Conservation (phyloP, 2,329 filamentous ascomycete species). For the Amauroascus verrucosus region DNA sequence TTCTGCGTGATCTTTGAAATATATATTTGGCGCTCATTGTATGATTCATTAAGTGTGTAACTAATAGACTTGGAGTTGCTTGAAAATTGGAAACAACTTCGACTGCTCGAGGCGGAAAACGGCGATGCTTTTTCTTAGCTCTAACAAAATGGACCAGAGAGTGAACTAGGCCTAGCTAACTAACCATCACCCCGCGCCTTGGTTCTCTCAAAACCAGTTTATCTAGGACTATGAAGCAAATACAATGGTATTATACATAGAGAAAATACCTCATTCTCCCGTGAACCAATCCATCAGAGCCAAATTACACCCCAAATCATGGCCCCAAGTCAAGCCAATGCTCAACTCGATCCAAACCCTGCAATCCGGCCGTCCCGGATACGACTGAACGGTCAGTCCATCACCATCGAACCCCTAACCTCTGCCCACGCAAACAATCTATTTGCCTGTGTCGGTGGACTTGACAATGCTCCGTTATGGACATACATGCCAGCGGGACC, state of each 20-base stretch:
- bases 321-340: background rate
- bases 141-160: too few species aligned
- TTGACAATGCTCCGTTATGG: conserved; percentile 27
- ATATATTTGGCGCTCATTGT: background rate
- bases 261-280: background rate
- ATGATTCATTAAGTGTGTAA: background rate
- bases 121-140: too few species aligned
- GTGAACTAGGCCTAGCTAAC: too few species aligned
- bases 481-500: conserved; percentile 36
- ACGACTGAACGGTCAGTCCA: conserved; percentile 19
- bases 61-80: background rate
- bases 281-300: background rate
- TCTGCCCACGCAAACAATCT: conserved; percentile 25
- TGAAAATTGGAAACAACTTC: too few species aligned
- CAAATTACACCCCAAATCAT: background rate
- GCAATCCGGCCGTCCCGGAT: background rate
- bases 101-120: too few species aligned
- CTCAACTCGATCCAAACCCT: background rate
- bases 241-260: too few species aligned
- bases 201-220: too few species aligned
- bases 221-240: too few species aligned
- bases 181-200: too few species aligned
- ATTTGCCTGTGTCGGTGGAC: conserved; percentile 23
- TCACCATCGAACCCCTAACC: conserved; percentile 23
- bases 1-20: background rate